Evolutionary conservation across 345 rosid genomes (phyloP).

Genomic region (Syzygium aqueum): DNA sequence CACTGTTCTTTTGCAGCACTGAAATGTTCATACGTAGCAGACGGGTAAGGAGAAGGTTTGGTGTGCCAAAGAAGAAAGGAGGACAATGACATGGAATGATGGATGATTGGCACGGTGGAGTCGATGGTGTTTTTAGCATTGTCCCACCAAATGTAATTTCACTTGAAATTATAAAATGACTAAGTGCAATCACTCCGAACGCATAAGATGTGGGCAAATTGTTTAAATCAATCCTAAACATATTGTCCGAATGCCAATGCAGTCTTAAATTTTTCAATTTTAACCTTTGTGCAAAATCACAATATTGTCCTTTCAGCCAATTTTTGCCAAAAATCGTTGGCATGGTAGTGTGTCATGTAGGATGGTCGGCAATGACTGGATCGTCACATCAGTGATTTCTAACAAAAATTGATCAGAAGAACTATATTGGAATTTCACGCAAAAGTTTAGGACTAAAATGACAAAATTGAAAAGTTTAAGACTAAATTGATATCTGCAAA

Average conservation of each 20-base stretch:
- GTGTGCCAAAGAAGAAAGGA: neutral
- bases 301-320: rapidly evolving
- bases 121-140: neutral
- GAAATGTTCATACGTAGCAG: neutral
- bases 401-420: too few species aligned
- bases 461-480: too few species aligned
- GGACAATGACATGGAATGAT: neutral
- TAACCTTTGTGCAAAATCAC: rapidly evolving
- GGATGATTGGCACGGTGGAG: neutral
- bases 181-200: neutral
- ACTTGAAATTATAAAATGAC: neutral
- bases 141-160: neutral
- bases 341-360: rapidly evolving
- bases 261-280: neutral
- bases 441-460: neutral
- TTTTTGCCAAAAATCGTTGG: rapidly evolving
- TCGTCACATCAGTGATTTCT: too few species aligned
- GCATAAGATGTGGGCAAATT: neutral
- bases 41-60: neutral
- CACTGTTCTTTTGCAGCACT: neutral
- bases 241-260: neutral
- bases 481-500: too few species aligned
- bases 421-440: rapidly evolving
- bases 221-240: neutral
- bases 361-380: too few species aligned